phyloP scores from a whole-genome alignment of 208 protist species.

The Tritrichomonas foetus region DNA sequence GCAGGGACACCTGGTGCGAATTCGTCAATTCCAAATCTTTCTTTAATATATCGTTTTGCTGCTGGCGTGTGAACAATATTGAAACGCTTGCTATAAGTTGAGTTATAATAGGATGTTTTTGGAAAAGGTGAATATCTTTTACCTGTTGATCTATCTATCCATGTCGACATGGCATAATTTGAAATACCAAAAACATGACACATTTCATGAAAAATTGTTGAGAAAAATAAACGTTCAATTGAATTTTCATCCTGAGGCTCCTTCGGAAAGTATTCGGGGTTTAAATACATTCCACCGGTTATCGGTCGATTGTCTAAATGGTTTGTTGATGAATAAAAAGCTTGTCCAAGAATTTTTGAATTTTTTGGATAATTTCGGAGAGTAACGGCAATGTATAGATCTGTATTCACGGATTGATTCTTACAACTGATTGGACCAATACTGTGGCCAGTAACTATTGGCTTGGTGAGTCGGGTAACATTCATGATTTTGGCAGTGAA shows the following conservation, averaged over 20 bases:
- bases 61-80: neutral
- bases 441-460: too few relatives aligned
- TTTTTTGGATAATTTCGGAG: too few relatives aligned
- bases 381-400: too few relatives aligned
- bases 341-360: too few relatives aligned
- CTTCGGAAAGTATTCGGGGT: neutral
- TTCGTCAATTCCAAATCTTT: neutral
- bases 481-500: too few relatives aligned
- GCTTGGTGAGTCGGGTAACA: too few relatives aligned
- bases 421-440: too few relatives aligned
- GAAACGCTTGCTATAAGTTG: neutral
- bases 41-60: neutral
- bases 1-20: neutral
- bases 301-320: neutral
- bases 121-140: too few relatives aligned
- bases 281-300: neutral
- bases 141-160: neutral
- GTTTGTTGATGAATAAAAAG: too few relatives aligned
- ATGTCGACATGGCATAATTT: neutral
- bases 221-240: neutral
- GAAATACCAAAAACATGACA: neutral
- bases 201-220: slow-evolving; percentile 18
- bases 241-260: neutral
- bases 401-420: too few relatives aligned
- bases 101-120: too few relatives aligned